Percentiles rank a stretch among this genome's conserved stretches.
phyloP scores from a whole-genome alignment of 2,329 filamentous ascomycete species.

The Aspergillus caelatus region DNA sequence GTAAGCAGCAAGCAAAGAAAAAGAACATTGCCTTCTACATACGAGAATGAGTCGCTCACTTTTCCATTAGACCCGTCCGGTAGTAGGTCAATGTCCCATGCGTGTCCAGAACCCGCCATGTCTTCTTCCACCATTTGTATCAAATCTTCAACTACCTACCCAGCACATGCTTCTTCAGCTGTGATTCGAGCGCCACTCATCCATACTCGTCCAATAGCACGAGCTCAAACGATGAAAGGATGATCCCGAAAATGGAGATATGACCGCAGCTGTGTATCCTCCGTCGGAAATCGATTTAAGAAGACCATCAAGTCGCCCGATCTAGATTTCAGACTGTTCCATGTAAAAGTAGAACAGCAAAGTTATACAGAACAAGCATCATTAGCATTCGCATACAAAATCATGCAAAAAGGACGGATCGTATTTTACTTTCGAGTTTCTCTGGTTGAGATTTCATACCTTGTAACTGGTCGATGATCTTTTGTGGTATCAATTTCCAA shows the following conservation, averaged over 20 bases:
- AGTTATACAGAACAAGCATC: no score
- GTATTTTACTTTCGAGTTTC: conserved; percentile 26
- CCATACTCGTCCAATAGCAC: no score
- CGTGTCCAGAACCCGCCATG: conserved; percentile 9
- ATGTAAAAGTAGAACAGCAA: no score
- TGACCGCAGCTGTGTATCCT: no score
- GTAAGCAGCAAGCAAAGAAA: not conserved
- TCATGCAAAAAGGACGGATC: not conserved
- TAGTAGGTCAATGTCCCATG: not conserved
- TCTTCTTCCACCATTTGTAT: conserved; percentile 34
- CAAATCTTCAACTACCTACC: conserved; percentile 25
- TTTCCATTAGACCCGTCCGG: not conserved
- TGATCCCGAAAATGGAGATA: no score
- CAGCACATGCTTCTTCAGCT: no score
- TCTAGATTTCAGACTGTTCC: no score
- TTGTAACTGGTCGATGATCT: conserved; percentile 17
- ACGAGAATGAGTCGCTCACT: not conserved
- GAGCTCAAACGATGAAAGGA: no score
- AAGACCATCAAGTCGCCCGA: no score
- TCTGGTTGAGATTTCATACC: conserved; percentile 9
- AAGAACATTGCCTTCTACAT: not conserved
- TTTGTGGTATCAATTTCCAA: conserved; percentile 18
- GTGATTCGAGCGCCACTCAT: no score
- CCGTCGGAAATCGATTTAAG: no score
- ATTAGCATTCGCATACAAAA: no score